Evolutionary conservation across 257 asterid genomes (phyloP).

Genomic region (Nicotiana tomentosiformis): DNA sequence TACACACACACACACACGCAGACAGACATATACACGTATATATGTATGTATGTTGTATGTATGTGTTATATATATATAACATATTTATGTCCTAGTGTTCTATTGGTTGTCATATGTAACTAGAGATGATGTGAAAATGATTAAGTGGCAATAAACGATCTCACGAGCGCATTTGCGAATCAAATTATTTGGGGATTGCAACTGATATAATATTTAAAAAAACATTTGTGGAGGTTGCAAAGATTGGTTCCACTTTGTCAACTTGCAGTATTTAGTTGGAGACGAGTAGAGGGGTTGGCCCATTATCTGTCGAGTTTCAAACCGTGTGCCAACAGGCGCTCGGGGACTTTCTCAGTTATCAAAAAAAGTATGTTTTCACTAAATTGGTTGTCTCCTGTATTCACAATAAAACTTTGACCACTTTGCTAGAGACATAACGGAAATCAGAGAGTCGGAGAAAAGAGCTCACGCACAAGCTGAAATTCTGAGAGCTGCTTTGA

Average conservation of each 20-base stretch:
- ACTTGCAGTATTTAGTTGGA: background rate
- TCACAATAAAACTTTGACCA: slow-evolving; percentile 16
- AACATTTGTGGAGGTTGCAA: background rate
- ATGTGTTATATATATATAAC: too few species aligned
- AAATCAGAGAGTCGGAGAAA: slow-evolving; percentile 72
- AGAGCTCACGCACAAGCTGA: slow-evolving; percentile 79
- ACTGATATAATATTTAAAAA: too few species aligned
- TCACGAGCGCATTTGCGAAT: background rate
- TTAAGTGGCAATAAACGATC: background rate
- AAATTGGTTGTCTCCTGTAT: slow-evolving; percentile 12
- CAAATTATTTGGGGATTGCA: background rate
- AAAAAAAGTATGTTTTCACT: background rate
- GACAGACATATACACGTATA: background rate
- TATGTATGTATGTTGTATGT: background rate
- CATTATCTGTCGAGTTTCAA: background rate
- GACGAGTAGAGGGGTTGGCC: background rate
- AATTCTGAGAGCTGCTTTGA: slow-evolving; percentile 64
- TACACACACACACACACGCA: too few species aligned
- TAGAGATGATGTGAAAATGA: background rate
- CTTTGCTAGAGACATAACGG: slow-evolving; percentile 51
- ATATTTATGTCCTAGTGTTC: background rate
- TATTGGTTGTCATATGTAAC: background rate
- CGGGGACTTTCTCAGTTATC: background rate
- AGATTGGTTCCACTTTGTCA: background rate
- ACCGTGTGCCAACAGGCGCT: background rate